A percentile compares a stretch with the other conserved stretches of the same genome.
Evolutionary conservation across 345 rosid genomes (phyloP).

Genomic region (Raphanus sativus): DNA sequence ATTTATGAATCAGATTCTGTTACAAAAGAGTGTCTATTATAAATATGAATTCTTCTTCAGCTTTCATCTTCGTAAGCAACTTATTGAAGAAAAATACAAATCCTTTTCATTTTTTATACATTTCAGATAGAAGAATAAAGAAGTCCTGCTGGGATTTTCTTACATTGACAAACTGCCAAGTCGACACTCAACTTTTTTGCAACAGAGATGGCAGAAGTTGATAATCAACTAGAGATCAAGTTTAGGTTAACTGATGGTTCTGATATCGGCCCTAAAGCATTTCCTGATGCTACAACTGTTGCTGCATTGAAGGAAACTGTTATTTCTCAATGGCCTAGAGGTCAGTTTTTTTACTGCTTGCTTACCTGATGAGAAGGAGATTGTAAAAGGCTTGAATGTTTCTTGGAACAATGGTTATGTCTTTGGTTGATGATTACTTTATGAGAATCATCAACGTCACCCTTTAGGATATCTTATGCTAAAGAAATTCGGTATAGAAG

Average conservation of each 20-base stretch:
- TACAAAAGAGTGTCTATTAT: background rate
- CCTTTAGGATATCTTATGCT: background rate
- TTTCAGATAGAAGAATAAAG: slow-evolving; percentile 25
- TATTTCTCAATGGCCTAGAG: slow-evolving; percentile 97
- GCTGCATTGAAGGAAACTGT: slow-evolving; percentile 85
- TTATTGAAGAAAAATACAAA: background rate
- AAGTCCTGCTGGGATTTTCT: slow-evolving; percentile 19
- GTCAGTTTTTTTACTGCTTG: slow-evolving; percentile 40
- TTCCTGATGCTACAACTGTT: slow-evolving; percentile 84
- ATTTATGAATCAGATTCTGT: slow-evolving; percentile 9
- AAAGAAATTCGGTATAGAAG: background rate
- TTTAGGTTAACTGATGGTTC: slow-evolving; percentile 90
- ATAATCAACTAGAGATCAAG: slow-evolving; percentile 89
- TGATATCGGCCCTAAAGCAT: slow-evolving; percentile 89
- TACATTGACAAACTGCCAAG: slow-evolving; percentile 17
- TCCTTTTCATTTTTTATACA: background rate
- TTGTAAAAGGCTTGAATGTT: background rate
- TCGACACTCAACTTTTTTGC: slow-evolving; percentile 14
- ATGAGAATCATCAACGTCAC: background rate
- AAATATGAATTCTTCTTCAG: background rate
- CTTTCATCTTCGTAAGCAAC: background rate
- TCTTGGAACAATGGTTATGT: background rate
- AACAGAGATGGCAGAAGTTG: slow-evolving; percentile 70
- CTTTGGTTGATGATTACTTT: background rate
- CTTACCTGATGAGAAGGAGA: background rate